Percentiles rank a stretch among this genome's conserved stretches.
Conservation (phyloP, 129 eudicot species). For the Erigeron canadensis region DNA sequence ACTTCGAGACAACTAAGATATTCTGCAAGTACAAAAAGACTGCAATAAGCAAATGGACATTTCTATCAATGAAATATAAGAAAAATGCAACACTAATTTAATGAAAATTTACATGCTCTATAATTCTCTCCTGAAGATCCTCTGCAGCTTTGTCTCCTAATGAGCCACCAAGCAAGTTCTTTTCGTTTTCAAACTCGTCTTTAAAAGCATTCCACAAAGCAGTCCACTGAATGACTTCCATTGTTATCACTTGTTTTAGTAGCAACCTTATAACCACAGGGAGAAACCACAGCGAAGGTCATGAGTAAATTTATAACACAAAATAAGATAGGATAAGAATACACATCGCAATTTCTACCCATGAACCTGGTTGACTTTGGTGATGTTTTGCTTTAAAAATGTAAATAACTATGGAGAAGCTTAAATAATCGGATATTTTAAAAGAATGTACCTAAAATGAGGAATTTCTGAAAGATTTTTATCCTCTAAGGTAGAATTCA, state of each 20-base stretch:
- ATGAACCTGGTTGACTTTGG: no score
- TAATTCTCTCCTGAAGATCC: slow-evolving; percentile 82
- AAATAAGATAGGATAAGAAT: no score
- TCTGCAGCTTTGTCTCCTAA: slow-evolving; percentile 85
- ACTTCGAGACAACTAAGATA: slow-evolving; percentile 81
- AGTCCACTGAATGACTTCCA: slow-evolving; percentile 95
- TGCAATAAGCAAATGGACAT: neutral
- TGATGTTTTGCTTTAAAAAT: no score
- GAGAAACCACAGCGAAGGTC: no score
- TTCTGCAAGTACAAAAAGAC: slow-evolving; percentile 46
- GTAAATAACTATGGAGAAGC: no score
- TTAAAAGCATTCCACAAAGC: slow-evolving; percentile 69
- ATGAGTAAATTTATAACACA: no score
- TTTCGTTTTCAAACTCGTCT: slow-evolving; percentile 85
- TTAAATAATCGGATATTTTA: no score
- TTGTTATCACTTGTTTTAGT: slow-evolving; percentile 72
- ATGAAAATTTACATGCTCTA: slow-evolving; percentile 66
- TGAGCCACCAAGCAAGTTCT: slow-evolving; percentile 84
- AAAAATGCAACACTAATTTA: neutral
- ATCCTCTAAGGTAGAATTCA: slow-evolving; percentile 87
- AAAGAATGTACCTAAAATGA: slow-evolving; percentile 77
- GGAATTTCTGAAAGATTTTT: slow-evolving; percentile 84
- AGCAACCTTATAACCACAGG: slow-evolving; percentile 43
- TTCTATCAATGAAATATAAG: neutral
- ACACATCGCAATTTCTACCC: no score